These are phyloP conservation scores for Leccinum sublutescens DNA, from an alignment of 768 basidiomycete genomes.

Conservation along the genomic window DNA sequence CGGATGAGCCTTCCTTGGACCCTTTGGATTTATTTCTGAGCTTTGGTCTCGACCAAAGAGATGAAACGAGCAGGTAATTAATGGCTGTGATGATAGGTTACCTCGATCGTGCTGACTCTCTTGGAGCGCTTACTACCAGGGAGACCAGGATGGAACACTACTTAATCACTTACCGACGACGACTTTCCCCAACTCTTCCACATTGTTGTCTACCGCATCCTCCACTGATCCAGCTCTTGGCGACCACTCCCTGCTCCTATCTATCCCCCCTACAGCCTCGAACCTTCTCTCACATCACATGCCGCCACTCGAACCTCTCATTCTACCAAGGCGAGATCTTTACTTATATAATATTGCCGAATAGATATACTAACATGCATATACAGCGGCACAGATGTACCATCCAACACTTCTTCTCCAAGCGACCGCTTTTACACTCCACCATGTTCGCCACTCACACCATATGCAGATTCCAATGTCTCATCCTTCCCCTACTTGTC, in stretches of 20 bases:
- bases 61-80: neutral
- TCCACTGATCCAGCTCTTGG: slow-evolving; percentile 1
- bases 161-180: no score
- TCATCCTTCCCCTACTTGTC: no score
- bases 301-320: neutral
- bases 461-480: neutral
- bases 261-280: no score
- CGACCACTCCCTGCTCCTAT: slow-evolving; percentile 12
- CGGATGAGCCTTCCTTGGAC: neutral
- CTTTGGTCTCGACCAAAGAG: neutral
- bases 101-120: neutral
- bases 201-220: no score
- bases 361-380: neutral
- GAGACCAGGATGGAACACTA: no score
- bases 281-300: no score
- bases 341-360: neutral
- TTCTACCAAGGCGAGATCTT: neutral
- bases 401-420: neutral
- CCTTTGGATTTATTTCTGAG: neutral
- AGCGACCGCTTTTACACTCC: neutral
- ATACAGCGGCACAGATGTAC: neutral
- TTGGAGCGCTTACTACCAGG: no score
- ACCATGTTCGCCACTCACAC: neutral
- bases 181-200: no score
- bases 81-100: neutral